These are phyloP conservation scores for Mortierella sp. DNA, from an alignment of 371 early-diverging fungal genomes.

Conservation along the genomic window DNA sequence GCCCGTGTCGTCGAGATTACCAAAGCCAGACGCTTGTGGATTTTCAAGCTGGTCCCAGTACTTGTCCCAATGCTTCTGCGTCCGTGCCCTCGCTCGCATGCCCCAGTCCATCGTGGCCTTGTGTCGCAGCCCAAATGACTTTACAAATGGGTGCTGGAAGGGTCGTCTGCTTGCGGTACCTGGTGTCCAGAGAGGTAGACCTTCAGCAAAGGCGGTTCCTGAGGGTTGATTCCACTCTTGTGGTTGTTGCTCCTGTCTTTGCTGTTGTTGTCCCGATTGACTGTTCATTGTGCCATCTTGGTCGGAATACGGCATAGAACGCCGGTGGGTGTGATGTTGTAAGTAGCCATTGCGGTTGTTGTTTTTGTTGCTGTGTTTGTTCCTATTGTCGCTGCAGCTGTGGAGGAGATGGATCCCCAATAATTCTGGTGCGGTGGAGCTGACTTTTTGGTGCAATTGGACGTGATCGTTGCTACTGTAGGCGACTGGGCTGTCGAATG, in stretches of 20 bases:
- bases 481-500: background rate
- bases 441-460: background rate
- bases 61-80: slow-evolving; percentile 30
- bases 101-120: slow-evolving; percentile 46
- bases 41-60: slow-evolving; percentile 38
- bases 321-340: background rate
- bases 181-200: slow-evolving; percentile 4
- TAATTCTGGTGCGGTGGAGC: background rate
- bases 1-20: background rate
- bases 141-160: slow-evolving; percentile 10
- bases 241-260: background rate
- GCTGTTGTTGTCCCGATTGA: background rate
- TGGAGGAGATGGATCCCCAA: background rate
- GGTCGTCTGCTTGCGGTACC: background rate
- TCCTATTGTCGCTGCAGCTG: background rate
- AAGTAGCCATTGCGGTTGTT: background rate
- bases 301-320: background rate
- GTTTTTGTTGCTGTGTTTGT: background rate
- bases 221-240: background rate
- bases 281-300: background rate
- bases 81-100: slow-evolving; percentile 27
- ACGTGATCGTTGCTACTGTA: background rate
- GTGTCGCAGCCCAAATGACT: slow-evolving; percentile 31
- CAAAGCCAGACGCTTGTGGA: background rate
- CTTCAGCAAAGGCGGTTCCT: background rate